Evolutionary conservation across 2,329 filamentous ascomycete species (phyloP).

Genomic region (Fusarium sp.): DNA sequence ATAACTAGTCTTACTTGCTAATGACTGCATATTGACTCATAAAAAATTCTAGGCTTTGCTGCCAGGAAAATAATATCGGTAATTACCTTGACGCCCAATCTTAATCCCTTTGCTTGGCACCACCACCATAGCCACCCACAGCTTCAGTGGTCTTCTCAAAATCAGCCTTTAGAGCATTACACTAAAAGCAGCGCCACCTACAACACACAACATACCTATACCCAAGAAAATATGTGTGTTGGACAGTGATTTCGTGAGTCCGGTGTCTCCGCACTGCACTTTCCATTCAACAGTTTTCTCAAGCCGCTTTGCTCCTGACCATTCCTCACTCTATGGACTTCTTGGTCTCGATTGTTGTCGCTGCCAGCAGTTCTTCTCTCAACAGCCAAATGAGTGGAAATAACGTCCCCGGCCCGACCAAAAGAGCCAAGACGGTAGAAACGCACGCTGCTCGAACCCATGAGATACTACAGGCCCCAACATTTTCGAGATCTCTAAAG

Average conservation of each 20-base stretch:
- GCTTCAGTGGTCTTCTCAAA: conserved; percentile 42
- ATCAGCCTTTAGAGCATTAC: no score
- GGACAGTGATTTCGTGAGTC: no score
- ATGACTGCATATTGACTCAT: conserved; percentile 39
- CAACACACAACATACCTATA: no score
- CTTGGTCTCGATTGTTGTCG: neutral
- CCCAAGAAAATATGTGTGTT: no score
- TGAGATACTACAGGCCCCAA: conserved; percentile 30
- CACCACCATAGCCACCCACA: conserved; percentile 43
- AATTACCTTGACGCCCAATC: conserved; percentile 27
- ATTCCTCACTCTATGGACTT: neutral
- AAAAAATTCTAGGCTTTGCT: conserved; percentile 11
- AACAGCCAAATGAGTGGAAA: conserved; percentile 40
- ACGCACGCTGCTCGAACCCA: conserved; percentile 8
- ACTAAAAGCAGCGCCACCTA: no score
- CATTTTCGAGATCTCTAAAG: conserved; percentile 43
- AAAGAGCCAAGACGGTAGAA: neutral
- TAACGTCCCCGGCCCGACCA: conserved; percentile 35
- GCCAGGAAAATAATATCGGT: no score
- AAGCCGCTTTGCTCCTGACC: no score
- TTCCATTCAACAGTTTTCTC: neutral
- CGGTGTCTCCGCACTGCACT: no score
- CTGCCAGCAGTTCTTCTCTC: conserved; percentile 36
- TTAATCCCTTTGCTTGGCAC: conserved; percentile 44
- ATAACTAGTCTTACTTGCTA: neutral